Percentiles rank a stretch among this genome's conserved stretches.
phyloP scores from a whole-genome alignment of 306 rosid genomes.

The Fagus sylvatica region DNA sequence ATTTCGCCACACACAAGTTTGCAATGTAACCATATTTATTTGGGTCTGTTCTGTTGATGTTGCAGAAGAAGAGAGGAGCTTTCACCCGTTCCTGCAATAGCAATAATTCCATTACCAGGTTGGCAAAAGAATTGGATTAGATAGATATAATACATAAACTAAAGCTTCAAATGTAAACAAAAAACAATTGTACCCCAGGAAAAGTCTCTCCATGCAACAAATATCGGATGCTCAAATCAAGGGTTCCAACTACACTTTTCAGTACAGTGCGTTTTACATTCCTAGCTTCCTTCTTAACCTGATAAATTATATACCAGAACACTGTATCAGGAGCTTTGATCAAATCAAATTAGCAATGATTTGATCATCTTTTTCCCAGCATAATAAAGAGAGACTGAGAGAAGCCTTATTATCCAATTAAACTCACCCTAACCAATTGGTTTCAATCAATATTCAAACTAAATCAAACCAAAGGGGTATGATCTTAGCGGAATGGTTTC shows the following conservation, averaged over 20 bases:
- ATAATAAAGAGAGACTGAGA: not conserved
- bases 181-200: conserved; percentile 68
- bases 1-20: conserved; percentile 76
- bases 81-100: conserved; percentile 62
- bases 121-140: conserved; percentile 21
- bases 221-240: conserved; percentile 69
- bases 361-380: not conserved
- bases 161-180: conserved; percentile 5
- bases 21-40: conserved; percentile 76
- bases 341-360: not conserved
- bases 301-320: conserved; percentile 46
- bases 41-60: conserved; percentile 45
- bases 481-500: conserved; percentile 22
- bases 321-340: conserved; percentile 18
- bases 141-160: conserved; percentile 12
- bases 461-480: conserved; percentile 14
- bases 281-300: conserved; percentile 77
- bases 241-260: conserved; percentile 87
- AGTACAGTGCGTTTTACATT: conserved; percentile 54
- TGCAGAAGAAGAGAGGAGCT: conserved; percentile 57
- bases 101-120: conserved; percentile 8
- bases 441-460: conserved; percentile 16
- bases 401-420: not conserved
- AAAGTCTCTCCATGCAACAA: conserved; percentile 82
- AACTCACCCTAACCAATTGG: not conserved